Conservation (phyloP, 2,329 filamentous ascomycete genomes). For the Colletotrichum australisinense region DNA sequence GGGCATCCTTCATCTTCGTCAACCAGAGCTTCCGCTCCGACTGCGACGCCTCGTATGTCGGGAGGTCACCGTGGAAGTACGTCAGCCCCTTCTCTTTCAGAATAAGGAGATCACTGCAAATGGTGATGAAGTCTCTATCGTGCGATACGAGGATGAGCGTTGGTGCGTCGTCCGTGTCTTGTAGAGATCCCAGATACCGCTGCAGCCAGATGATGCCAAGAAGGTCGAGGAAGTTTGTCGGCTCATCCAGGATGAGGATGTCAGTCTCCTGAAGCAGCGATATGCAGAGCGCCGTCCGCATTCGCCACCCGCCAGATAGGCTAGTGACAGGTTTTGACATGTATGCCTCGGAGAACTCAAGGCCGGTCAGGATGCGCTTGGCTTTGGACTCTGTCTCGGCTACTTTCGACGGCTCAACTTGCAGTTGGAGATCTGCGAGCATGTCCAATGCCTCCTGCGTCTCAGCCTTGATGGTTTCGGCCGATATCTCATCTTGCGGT, state of each 20-base stretch:
- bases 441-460: constrained; percentile 77
- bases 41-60: constrained; percentile 76
- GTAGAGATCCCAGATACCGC: constrained; percentile 71
- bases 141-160: constrained; percentile 86
- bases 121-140: constrained; percentile 83
- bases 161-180: constrained; percentile 62
- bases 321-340: constrained; percentile 70
- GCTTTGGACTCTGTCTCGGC: constrained; percentile 74
- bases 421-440: constrained; percentile 75
- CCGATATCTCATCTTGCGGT: constrained; percentile 65
- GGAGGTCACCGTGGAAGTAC: constrained; percentile 81
- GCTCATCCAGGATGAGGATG: constrained; percentile 85
- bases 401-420: constrained; percentile 74
- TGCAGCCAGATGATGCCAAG: constrained; percentile 89
- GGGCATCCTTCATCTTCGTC: constrained; percentile 81
- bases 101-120: constrained; percentile 82
- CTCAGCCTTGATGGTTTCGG: constrained; percentile 69
- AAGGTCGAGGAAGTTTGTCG: constrained; percentile 87
- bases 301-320: constrained; percentile 83
- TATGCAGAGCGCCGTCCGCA: constrained; percentile 74
- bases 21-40: constrained; percentile 76
- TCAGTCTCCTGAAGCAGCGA: constrained; percentile 79
- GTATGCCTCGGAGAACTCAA: constrained; percentile 75
- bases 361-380: constrained; percentile 72
- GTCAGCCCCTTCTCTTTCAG: constrained; percentile 77